These are phyloP conservation scores for Cryptosporidium ryanae DNA, from an alignment of 169 alveolate genomes.

Conservation along the genomic window DNA sequence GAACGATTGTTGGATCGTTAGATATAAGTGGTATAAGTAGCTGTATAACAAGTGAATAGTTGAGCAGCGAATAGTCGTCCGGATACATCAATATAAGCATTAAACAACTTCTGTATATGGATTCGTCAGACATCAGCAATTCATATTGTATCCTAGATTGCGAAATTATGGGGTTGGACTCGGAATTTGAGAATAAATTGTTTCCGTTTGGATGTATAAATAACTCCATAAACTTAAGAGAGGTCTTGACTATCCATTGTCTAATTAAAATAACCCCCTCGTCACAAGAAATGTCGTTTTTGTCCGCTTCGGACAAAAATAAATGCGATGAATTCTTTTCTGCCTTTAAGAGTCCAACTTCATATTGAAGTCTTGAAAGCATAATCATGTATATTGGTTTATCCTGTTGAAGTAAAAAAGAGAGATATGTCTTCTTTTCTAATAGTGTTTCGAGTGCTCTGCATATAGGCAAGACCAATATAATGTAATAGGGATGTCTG, in stretches of 20 bases:
- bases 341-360: slow-evolving; percentile 36
- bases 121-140: slow-evolving; percentile 48
- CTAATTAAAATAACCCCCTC: slow-evolving; percentile 64
- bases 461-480: slow-evolving; percentile 57
- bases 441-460: slow-evolving; percentile 65
- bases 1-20: slow-evolving; percentile 69
- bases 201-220: slow-evolving; percentile 65
- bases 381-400: slow-evolving; percentile 48
- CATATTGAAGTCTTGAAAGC: slow-evolving; percentile 68
- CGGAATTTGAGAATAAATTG: slow-evolving; percentile 55
- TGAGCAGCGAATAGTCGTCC: slow-evolving; percentile 41
- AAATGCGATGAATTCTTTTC: slow-evolving; percentile 20
- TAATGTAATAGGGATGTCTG: slow-evolving; percentile 68
- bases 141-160: slow-evolving; percentile 63
- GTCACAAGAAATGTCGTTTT: slow-evolving; percentile 1
- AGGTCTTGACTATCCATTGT: slow-evolving; percentile 64
- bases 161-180: slow-evolving; percentile 57
- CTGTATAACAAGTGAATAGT: slow-evolving; percentile 52
- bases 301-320: slow-evolving; percentile 1
- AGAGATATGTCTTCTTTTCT: slow-evolving; percentile 61
- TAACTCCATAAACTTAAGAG: slow-evolving; percentile 63
- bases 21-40: slow-evolving; percentile 56
- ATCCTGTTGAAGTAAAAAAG: slow-evolving; percentile 55
- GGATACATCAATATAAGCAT: slow-evolving; percentile 72
- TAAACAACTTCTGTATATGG: slow-evolving; percentile 61